Evolutionary conservation across 805 yeast genomes (phyloP).

Genomic region (Wickerhamiella kurtzmanii): DNA sequence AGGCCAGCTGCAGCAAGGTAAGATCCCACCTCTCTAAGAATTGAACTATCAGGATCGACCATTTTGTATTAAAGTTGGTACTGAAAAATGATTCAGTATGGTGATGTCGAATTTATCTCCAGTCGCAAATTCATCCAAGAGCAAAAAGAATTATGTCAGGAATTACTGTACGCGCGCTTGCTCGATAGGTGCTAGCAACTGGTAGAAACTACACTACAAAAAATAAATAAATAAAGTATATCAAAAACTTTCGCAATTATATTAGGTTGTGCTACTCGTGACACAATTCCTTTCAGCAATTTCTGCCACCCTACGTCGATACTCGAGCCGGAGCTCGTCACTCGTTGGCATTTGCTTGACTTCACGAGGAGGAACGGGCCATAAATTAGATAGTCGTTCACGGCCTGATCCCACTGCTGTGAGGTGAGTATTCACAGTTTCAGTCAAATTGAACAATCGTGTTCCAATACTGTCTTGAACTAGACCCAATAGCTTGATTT

Average conservation of each 20-base stretch:
- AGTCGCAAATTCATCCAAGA: no score
- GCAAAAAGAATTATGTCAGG: no score
- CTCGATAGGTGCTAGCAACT: no score
- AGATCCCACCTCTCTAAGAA: slow-evolving; percentile 22
- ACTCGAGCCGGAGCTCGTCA: not conserved
- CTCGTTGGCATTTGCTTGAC: not conserved
- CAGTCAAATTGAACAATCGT: not conserved
- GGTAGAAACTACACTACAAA: no score
- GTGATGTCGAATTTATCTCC: no score
- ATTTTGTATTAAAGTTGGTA: no score
- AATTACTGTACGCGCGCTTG: no score
- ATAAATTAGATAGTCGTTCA: not conserved
- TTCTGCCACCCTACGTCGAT: not conserved
- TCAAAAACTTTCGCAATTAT: not conserved
- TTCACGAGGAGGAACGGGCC: not conserved
- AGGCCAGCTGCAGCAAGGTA: slow-evolving; percentile 24
- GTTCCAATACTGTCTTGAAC: not conserved
- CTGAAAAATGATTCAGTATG: no score
- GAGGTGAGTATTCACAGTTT: not conserved
- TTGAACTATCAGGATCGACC: slow-evolving; percentile 12
- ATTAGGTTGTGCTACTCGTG: not conserved
- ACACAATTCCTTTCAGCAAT: not conserved
- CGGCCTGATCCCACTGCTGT: not conserved
- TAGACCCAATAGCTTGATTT: not conserved
- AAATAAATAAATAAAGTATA: not conserved